Conservation (phyloP, 352 stramenopile genomes). For the Pythium vanterpoolii region DNA sequence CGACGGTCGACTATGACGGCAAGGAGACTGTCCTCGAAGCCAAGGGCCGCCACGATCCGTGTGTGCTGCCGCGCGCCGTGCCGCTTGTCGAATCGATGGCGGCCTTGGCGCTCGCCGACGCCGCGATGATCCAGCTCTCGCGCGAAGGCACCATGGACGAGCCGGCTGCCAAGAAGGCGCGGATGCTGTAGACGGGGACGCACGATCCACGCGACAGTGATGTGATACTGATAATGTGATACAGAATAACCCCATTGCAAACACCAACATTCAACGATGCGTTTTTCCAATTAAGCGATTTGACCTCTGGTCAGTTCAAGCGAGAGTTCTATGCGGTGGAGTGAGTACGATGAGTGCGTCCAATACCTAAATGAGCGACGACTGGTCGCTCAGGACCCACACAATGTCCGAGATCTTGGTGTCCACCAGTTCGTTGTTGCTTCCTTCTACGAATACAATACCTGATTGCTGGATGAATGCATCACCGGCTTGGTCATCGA, state of each 20-base stretch:
- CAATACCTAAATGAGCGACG: constrained; percentile 72
- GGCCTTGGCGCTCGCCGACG: constrained; percentile 94
- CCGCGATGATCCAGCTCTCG: constrained; percentile 95
- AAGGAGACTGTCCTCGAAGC: constrained; percentile 94
- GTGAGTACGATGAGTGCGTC: background rate
- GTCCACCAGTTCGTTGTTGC: constrained; percentile 59
- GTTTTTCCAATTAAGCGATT: background rate
- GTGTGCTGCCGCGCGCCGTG: constrained; percentile 95
- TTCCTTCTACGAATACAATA: constrained; percentile 59
- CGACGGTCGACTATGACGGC: constrained; percentile 94
- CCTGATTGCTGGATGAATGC: constrained; percentile 74
- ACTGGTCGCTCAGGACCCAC: constrained; percentile 74
- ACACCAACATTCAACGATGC: background rate
- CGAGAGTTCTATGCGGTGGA: background rate
- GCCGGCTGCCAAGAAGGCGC: constrained; percentile 52
- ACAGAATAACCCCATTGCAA: background rate
- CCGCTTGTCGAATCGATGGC: constrained; percentile 99
- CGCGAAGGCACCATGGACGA: constrained; percentile 73
- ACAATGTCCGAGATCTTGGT: constrained; percentile 84
- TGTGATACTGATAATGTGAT: background rate
- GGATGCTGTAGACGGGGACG: constrained; percentile 21
- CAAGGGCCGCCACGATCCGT: constrained; percentile 98
- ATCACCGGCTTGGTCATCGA: constrained; percentile 66
- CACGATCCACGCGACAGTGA: background rate
- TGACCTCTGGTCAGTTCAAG: background rate